A percentile compares a stretch with the other conserved stretches of the same genome.
Conservation (phyloP, 176 grass and related monocot genomes). For the Juncus effusus region DNA sequence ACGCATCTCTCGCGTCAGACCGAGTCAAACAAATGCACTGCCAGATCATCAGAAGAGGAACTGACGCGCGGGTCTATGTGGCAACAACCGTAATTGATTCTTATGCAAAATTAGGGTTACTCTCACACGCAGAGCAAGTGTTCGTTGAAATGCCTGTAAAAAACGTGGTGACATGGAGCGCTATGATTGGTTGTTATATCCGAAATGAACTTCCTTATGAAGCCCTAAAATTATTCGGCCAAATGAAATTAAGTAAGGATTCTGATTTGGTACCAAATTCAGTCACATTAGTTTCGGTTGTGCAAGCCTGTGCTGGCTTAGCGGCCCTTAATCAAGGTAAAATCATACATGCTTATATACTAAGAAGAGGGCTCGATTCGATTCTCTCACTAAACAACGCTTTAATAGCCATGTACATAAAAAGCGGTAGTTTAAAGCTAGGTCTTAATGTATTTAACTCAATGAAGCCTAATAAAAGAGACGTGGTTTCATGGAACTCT, state of each 20-base stretch:
- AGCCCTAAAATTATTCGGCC: conserved; percentile 58
- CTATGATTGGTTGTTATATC: conserved; percentile 82
- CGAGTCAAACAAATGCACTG: conserved; percentile 62
- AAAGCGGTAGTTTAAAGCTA: conserved; percentile 31
- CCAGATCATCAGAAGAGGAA: conserved; percentile 29
- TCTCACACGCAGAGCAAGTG: conserved; percentile 38
- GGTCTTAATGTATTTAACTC: conserved; percentile 24
- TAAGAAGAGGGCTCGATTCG: conserved; percentile 30
- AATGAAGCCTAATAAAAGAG: conserved; percentile 21
- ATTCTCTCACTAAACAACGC: conserved; percentile 35
- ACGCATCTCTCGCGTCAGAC: background rate
- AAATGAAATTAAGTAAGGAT: conserved; percentile 53
- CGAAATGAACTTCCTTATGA: conserved; percentile 52
- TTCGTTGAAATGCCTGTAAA: conserved; percentile 53
- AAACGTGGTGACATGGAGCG: conserved; percentile 84
- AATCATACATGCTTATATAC: conserved; percentile 42
- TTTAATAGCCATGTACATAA: conserved; percentile 43
- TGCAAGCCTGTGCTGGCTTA: conserved; percentile 43
- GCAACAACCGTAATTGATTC: conserved; percentile 81
- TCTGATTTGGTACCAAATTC: conserved; percentile 25
- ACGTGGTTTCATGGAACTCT: conserved; percentile 47
- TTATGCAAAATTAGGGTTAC: conserved; percentile 65
- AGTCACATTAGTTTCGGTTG: conserved; percentile 32
- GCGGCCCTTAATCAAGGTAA: conserved; percentile 37
- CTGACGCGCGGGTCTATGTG: conserved; percentile 42